Conservation (phyloP, 2,329 filamentous ascomycete species). For the Pleoardoris graminearum region DNA sequence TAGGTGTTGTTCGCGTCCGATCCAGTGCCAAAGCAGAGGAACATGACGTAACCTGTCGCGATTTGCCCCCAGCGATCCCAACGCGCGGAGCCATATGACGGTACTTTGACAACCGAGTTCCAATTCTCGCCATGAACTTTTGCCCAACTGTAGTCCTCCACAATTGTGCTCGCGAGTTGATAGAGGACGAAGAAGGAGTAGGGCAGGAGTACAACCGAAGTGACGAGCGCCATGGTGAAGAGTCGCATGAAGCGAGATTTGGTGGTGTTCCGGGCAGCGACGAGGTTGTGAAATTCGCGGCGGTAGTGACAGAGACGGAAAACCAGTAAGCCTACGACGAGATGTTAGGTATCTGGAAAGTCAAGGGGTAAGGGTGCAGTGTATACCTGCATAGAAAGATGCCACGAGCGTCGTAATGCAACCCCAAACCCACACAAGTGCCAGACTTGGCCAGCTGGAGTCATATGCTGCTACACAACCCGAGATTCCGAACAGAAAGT, state of each 20-base stretch:
- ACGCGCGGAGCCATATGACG: constrained; percentile 49
- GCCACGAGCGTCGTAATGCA: constrained; percentile 58
- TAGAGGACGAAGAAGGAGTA: constrained; percentile 55
- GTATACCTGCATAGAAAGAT: constrained; percentile 62
- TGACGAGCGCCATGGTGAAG: constrained; percentile 58
- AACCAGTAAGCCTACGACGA: constrained; percentile 60
- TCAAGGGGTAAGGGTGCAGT: too few relatives aligned
- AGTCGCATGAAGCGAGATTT: constrained; percentile 65
- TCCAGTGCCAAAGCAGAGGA: constrained; percentile 68
- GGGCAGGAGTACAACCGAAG: constrained; percentile 58
- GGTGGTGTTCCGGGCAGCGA: constrained; percentile 58
- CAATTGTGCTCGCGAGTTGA: constrained; percentile 26
- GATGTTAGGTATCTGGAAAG: too few relatives aligned
- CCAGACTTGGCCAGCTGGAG: constrained; percentile 60
- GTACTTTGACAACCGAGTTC: constrained; percentile 54
- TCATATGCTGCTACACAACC: constrained; percentile 62
- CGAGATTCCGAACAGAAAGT: constrained; percentile 60
- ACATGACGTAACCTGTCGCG: constrained; percentile 58
- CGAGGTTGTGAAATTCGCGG: constrained; percentile 59
- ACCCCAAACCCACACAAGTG: constrained; percentile 61
- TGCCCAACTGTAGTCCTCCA: constrained; percentile 57
- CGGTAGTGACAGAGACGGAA: constrained; percentile 65
- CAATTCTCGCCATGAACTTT: constrained; percentile 57
- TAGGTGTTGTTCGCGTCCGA: constrained; percentile 55
- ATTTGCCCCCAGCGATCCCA: constrained; percentile 64